A percentile compares a stretch with the other conserved stretches of the same genome.
Evolutionary conservation across 805 yeast genomes (phyloP).

Genomic region (Aciculoconidium aculeatum): DNA sequence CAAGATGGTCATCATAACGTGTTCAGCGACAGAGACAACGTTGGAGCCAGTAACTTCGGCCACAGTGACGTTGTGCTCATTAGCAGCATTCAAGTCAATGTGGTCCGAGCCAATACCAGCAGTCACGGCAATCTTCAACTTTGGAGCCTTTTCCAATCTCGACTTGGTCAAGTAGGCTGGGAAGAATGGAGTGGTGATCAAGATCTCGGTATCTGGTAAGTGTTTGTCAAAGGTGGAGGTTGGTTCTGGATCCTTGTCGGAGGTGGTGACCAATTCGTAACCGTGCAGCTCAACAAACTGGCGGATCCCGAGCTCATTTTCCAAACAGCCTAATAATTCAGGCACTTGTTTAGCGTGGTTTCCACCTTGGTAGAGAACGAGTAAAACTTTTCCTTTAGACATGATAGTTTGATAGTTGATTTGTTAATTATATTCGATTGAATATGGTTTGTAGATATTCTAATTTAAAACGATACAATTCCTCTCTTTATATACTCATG

Average conservation of each 20-base stretch:
- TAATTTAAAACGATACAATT: too few relatives aligned
- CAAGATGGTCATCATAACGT: constrained; percentile 67
- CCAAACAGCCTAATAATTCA: constrained; percentile 61
- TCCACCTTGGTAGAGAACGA: constrained; percentile 56
- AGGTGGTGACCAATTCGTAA: constrained; percentile 59
- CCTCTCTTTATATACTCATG: too few relatives aligned
- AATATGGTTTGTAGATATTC: too few relatives aligned
- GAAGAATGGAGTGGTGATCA: constrained; percentile 79
- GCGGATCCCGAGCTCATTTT: constrained; percentile 70
- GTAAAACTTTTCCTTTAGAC: constrained; percentile 35
- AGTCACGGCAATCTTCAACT: constrained; percentile 62
- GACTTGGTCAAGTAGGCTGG: constrained; percentile 70
- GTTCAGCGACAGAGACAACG: constrained; percentile 77
- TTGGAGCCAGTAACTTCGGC: constrained; percentile 81
- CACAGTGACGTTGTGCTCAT: constrained; percentile 58
- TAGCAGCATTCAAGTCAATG: constrained; percentile 65
- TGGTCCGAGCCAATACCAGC: constrained; percentile 89
- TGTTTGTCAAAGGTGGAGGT: constrained; percentile 55
- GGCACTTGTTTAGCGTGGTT: constrained; percentile 56
- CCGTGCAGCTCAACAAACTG: constrained; percentile 61
- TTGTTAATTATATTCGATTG: too few relatives aligned
- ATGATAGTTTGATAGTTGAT: too few relatives aligned
- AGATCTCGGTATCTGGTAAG: constrained; percentile 65
- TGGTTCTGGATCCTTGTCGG: constrained; percentile 60
- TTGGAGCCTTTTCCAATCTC: constrained; percentile 64